Conservation (phyloP, 495 filamentous ascomycete species). For the Penicillium waksmanii region DNA sequence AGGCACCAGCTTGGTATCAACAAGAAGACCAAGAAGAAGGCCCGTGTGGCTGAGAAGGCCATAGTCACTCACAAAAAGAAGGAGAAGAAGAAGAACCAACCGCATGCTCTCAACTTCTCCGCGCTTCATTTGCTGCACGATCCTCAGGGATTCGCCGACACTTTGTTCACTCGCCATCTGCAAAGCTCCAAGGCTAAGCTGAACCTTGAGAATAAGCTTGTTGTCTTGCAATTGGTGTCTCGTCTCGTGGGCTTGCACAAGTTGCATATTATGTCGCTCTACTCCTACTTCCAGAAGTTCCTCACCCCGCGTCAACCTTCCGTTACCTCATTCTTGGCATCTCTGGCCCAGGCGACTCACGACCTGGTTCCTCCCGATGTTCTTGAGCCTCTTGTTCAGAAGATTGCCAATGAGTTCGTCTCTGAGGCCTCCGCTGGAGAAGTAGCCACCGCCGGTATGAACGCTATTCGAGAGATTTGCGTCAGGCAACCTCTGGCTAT, state of each 20-base stretch:
- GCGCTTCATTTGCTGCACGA: conserved; percentile 97
- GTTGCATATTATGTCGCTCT: conserved; percentile 80
- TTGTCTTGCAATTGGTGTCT: conserved; percentile 85
- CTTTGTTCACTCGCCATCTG: conserved; percentile 86
- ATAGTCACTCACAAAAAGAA: conserved; percentile 70
- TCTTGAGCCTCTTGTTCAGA: conserved; percentile 87
- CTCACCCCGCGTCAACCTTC: conserved; percentile 86
- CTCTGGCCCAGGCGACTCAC: conserved; percentile 88
- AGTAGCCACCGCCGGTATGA: conserved; percentile 90
- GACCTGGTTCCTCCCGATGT: conserved; percentile 90
- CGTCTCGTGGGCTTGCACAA: conserved; percentile 93
- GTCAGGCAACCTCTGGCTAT: conserved; percentile 91
- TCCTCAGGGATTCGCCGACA: conserved; percentile 92
- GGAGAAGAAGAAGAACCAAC: conserved; percentile 84
- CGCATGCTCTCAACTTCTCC: conserved; percentile 91
- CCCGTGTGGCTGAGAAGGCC: conserved; percentile 76
- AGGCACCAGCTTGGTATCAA: conserved; percentile 87
- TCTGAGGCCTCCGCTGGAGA: conserved; percentile 90
- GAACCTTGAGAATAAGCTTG: conserved; percentile 86
- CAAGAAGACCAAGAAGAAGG: conserved; percentile 92
- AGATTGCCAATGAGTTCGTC: conserved; percentile 98
- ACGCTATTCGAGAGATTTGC: conserved; percentile 93
- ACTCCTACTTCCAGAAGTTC: conserved; percentile 85
- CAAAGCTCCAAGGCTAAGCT: conserved; percentile 85
- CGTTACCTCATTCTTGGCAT: conserved; percentile 93